Conservation (phyloP, 495 filamentous ascomycete species). For the Podospora fimiseda region DNA sequence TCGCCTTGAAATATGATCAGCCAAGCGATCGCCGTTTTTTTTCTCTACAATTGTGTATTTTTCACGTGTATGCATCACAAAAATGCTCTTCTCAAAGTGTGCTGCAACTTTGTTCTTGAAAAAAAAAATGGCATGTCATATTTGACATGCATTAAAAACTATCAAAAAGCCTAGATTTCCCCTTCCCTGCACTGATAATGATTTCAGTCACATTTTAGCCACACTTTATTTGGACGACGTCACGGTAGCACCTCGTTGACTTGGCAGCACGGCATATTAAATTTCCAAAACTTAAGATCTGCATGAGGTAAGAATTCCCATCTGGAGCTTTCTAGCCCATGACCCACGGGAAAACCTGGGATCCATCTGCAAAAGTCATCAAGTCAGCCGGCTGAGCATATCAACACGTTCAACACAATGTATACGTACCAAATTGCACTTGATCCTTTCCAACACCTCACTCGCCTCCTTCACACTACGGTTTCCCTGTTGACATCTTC, state of each 20-base stretch:
- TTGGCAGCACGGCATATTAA: neutral
- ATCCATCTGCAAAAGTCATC: slow-evolving; percentile 1
- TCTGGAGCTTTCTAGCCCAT: slow-evolving; percentile 7
- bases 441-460: slow-evolving; percentile 10
- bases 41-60: no score
- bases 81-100: no score
- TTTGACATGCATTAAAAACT: no score
- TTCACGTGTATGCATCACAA: no score
- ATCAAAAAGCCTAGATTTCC: no score
- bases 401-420: no score
- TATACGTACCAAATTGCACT: slow-evolving; percentile 9
- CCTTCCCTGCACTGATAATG: neutral
- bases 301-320: slow-evolving; percentile 14
- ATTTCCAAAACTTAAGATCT: neutral
- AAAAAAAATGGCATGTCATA: no score
- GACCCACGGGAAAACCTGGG: slow-evolving; percentile 4
- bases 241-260: neutral
- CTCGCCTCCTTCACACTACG: slow-evolving; percentile 3
- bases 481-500: neutral
- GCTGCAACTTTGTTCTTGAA: no score
- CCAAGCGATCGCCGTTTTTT: no score
- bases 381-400: no score
- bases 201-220: neutral
- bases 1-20: no score
- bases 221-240: slow-evolving; percentile 1